Base-by-base conservation (phyloP, 306 rosid species). In the Ceratonia siliqua region DNA sequence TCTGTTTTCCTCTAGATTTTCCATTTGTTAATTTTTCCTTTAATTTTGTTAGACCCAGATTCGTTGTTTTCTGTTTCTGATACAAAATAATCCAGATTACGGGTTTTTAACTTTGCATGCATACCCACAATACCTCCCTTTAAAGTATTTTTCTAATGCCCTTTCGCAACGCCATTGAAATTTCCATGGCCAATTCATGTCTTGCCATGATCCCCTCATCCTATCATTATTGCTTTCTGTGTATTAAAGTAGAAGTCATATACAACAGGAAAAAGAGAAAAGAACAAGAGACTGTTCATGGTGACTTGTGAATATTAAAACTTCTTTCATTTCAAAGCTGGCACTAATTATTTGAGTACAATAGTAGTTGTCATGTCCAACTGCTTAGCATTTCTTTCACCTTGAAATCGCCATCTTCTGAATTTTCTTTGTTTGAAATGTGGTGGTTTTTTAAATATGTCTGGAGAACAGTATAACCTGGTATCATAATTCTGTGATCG, bases 231-330 rank as follows among this genome's bases (percentile, higher is more conserved):
- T n/a, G 39, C 36, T 14, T 27, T 62, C 20, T 46, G 38, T 21
- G 27, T 28, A 30, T 73, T 52, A 59, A 73, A 59, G 61, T 73
- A 42, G 50, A 43, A 72, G n/a, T 49, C 20, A 59, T 30, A 42
- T 25, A 22, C 36, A 35, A 12, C 32, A 21, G 15, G 12, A 6
- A 41, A 43, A 58, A 61, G 39, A 14, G 2, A 24, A 21, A 33
- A 15, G 36, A 41, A 32, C 48, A 49, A 41, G 24, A 24, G 9
- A 22, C 39, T 35, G 15, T 61, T 56, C 25, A 20, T 8, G 73
- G 25, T 24, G 54, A 63, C 72, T 22, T 15, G 24, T 38, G 63
- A 63, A 50, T n/a, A 55, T 63, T 73, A 30, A 61, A 59, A 38
- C 52, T 52, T 66, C 42, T 74, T 22, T 63, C 59, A 49, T 62